phyloP scores from a whole-genome alignment of 1,139 yeast genomes.

The Saccharomyces hybrid region DNA sequence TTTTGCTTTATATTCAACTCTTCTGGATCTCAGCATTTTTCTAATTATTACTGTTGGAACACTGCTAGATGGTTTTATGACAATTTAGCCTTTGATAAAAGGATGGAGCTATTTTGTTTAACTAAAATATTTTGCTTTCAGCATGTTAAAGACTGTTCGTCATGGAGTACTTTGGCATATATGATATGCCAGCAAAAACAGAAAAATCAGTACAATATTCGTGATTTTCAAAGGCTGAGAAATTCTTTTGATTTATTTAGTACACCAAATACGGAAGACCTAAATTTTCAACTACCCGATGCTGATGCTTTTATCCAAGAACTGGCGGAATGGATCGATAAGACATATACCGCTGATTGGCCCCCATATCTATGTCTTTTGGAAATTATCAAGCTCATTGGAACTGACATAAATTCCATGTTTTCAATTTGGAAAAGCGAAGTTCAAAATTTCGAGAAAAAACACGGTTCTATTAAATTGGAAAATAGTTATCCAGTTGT shows the following conservation, averaged over 20 bases:
- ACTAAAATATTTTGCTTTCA: slow-evolving; percentile 31
- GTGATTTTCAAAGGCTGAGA: slow-evolving; percentile 1
- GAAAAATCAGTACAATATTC: not conserved
- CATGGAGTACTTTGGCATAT: slow-evolving; percentile 34
- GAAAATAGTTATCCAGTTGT: slow-evolving; percentile 12
- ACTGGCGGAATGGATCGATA: slow-evolving; percentile 12
- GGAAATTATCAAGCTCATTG: slow-evolving; percentile 2
- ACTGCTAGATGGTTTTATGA: slow-evolving; percentile 33
- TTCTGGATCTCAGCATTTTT: slow-evolving; percentile 33
- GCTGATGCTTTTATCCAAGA: slow-evolving; percentile 4
- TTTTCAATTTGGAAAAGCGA: slow-evolving; percentile 15
- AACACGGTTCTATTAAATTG: slow-evolving; percentile 7
- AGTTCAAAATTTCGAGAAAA: slow-evolving; percentile 11
- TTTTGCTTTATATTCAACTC: not conserved
- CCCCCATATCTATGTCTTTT: slow-evolving; percentile 23
- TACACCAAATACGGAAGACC: not conserved
- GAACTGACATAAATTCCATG: not conserved
- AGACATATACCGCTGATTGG: slow-evolving; percentile 16
- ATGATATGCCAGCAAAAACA: slow-evolving; percentile 11
- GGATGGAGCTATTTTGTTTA: slow-evolving; percentile 9
- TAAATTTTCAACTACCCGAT: not conserved
- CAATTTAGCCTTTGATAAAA: slow-evolving; percentile 7
- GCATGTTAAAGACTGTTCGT: slow-evolving; percentile 38
- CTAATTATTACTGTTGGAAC: slow-evolving; percentile 42
- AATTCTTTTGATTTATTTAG: not conserved